Conservation (phyloP, 2,329 filamentous ascomycete species). For the Claviceps monticola region DNA sequence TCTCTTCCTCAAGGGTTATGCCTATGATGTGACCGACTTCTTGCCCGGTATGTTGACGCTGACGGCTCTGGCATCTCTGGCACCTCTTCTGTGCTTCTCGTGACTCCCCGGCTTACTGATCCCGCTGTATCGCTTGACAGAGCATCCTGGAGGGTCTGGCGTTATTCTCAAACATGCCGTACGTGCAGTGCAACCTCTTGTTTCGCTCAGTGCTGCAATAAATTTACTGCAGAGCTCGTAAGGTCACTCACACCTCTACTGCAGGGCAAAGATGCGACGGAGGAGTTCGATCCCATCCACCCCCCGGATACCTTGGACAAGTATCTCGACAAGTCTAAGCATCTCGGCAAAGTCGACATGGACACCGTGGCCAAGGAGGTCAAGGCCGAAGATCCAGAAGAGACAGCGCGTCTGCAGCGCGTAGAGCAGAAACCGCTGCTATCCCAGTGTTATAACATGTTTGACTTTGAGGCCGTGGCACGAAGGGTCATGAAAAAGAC, state of each 20-base stretch:
- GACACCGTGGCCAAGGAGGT: constrained; percentile 57
- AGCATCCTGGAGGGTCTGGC: constrained; percentile 78
- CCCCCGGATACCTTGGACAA: constrained; percentile 78
- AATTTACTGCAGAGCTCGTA: too few relatives aligned
- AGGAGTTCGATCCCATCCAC: constrained; percentile 79
- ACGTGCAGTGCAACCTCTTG: constrained; percentile 14
- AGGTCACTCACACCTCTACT: not conserved
- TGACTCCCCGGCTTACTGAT: not conserved
- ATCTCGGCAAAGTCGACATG: constrained; percentile 86
- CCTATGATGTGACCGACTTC: constrained; percentile 83
- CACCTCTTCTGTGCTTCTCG: not conserved
- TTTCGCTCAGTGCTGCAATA: too few relatives aligned
- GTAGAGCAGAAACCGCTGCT: constrained; percentile 63
- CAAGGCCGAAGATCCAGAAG: constrained; percentile 51
- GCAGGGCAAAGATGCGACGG: constrained; percentile 81
- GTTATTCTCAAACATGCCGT: constrained; percentile 93
- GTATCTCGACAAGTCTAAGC: constrained; percentile 74
- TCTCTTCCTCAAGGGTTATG: constrained; percentile 44
- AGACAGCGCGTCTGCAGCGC: constrained; percentile 55
- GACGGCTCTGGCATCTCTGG: not conserved
- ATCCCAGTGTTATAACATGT: constrained; percentile 81
- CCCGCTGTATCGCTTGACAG: constrained; percentile 22
- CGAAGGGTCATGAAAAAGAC: constrained; percentile 86
- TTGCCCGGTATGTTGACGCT: constrained; percentile 44
- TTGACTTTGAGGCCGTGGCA: constrained; percentile 93